Evolutionary conservation across 2,329 filamentous ascomycete species (phyloP), one percentile per base, ranked within the genome.

Genomic region (Ceratocystis harringtonii): DNA sequence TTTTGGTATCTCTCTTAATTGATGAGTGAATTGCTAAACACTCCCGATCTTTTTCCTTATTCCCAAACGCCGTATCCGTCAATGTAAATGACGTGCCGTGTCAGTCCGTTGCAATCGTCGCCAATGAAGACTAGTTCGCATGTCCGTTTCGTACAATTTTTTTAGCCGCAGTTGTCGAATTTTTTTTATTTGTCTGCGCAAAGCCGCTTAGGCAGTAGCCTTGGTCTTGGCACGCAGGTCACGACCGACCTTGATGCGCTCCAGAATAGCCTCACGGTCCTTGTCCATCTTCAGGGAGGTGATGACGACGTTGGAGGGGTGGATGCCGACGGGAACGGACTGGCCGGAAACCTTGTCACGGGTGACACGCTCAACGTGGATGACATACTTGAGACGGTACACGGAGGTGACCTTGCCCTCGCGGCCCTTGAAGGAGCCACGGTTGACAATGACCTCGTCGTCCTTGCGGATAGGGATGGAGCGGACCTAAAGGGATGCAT

Each of bases 211-310:
- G 63, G 66, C 66, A 52, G 84, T 81, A 77, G 81, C 79, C 80
- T 87, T 87, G 80, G 78, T 79, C 82, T 91, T 91, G 77, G 80
- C 80, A 77, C 81, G 81, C 76, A 85, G 82, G 81, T 92, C 89
- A 70, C 89, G 87, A 75, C 89, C 90, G 72, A 81, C 78, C 80
- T 87, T 86, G 81, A 89, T 90, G 80, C 90, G 86, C 81, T 90
- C 89, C 73, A 95, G 83, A 76, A 94, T 94, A 77, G 80, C 81
- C 84, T 94, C 89, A 73, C 90, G 88, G 81, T 95, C 89, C 87
- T 94, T 92, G 84, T 94, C 89, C 75, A 96, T 84, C 89, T 97
- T 96, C 79, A 97, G 85, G 86, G 96, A 96, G 82, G 88, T 96
- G 83, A 99, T 89, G 82, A 96, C 87, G 73, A 96, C 90, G 81